phyloP scores from a whole-genome alignment of 768 basidiomycete species.

The Fomitopsis pulvina region DNA sequence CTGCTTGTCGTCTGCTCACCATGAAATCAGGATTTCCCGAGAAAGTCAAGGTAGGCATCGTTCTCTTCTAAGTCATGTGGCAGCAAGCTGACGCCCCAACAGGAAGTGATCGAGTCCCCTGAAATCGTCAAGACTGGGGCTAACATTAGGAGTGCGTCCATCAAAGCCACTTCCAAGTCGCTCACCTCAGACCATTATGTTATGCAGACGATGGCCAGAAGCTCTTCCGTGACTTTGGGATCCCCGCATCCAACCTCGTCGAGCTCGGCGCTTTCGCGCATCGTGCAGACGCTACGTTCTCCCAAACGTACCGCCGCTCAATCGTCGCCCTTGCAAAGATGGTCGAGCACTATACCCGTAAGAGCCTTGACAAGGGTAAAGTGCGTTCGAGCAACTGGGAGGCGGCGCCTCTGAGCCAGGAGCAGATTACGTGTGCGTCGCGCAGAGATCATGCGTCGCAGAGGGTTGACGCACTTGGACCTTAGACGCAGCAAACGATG shows the following conservation, averaged over 20 bases:
- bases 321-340: conserved; percentile 39
- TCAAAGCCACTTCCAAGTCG: background rate
- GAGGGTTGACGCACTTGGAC: background rate
- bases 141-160: conserved; percentile 38
- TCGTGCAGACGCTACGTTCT: conserved; percentile 32
- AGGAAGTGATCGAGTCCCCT: conserved; percentile 41
- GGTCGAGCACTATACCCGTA: conserved; percentile 34
- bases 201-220: conserved; percentile 41
- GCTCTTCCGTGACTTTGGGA: conserved; percentile 39
- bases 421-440: conserved; percentile 34
- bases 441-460: background rate
- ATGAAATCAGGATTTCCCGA: conserved; percentile 33
- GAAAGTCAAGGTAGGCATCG: conserved; percentile 29
- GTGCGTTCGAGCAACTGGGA: conserved; percentile 47
- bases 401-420: conserved; percentile 23
- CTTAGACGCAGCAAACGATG: conserved; percentile 47
- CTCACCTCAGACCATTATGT: background rate
- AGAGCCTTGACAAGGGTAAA: conserved; percentile 35
- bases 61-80: background rate
- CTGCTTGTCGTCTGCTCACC: background rate
- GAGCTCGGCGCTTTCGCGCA: conserved; percentile 40
- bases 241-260: conserved; percentile 34
- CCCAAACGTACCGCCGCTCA: conserved; percentile 25
- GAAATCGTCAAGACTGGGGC: conserved; percentile 38
- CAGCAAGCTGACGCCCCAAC: background rate